Conservation (phyloP, 1,139 yeast species). For the Geotrichum bryndzae region DNA sequence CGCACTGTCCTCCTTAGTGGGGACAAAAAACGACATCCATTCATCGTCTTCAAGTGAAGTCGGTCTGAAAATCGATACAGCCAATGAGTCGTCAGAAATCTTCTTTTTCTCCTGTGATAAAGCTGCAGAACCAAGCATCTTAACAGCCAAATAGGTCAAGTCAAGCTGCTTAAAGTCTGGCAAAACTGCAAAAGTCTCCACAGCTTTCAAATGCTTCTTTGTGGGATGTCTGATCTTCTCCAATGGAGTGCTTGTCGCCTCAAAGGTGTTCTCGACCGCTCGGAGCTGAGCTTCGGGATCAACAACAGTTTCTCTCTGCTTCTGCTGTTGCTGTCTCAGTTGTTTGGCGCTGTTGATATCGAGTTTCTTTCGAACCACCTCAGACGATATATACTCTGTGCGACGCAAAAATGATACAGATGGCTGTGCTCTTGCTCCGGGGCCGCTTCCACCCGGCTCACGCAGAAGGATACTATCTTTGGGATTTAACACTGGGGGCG, state of each 20-base stretch:
- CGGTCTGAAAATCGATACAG: constrained; percentile 69
- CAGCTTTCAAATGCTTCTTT: constrained; percentile 68
- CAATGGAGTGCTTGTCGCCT: constrained; percentile 47
- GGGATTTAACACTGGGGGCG: constrained; percentile 50
- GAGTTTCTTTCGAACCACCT: constrained; percentile 27
- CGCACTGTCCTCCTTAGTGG: constrained; percentile 42
- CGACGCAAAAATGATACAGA: constrained; percentile 83
- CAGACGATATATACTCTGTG: constrained; percentile 75
- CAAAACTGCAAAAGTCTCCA: constrained; percentile 68
- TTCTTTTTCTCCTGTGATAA: constrained; percentile 41
- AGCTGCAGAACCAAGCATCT: constrained; percentile 74
- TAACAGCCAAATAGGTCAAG: constrained; percentile 62
- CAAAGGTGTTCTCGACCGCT: constrained; percentile 74
- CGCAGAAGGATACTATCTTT: constrained; percentile 70
- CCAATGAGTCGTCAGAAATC: constrained; percentile 43
- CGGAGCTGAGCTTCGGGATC: constrained; percentile 61
- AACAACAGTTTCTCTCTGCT: constrained; percentile 24
- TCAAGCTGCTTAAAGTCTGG: constrained; percentile 92
- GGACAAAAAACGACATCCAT: constrained; percentile 72
- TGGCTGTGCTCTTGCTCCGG: constrained; percentile 47
- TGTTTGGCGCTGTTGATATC: constrained; percentile 17
- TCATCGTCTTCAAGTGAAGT: constrained; percentile 69
- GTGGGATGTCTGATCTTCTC: constrained; percentile 63
- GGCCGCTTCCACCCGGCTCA: constrained; percentile 55
- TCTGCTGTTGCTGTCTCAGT: constrained; percentile 11